Conservation (phyloP, 2,329 filamentous ascomycete species). For the Drechslerella coelobrocha region DNA sequence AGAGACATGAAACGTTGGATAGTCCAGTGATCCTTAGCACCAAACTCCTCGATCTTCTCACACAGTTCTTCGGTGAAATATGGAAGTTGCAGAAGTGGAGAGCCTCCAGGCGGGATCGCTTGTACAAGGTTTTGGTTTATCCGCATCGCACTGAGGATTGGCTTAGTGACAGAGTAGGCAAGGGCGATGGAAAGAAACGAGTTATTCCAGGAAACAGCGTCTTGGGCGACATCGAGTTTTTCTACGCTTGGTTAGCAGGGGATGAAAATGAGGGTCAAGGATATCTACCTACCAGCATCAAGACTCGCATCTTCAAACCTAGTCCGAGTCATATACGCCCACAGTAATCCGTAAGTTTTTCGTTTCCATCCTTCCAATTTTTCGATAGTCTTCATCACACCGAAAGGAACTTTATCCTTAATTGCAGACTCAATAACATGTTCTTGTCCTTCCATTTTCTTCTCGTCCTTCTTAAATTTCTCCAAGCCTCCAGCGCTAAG, state of each 20-base stretch:
- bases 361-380: constrained; percentile 75
- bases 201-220: constrained; percentile 82
- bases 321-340: constrained; percentile 91
- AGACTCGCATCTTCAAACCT: constrained; percentile 74
- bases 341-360: constrained; percentile 87
- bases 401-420: constrained; percentile 53
- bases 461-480: constrained; percentile 52
- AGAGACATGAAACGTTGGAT: constrained; percentile 90
- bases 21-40: constrained; percentile 73
- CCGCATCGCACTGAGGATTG: constrained; percentile 81
- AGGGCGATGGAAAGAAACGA: constrained; percentile 86
- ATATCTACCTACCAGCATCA: constrained; percentile 51
- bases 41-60: constrained; percentile 73
- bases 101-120: constrained; percentile 80
- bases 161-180: constrained; percentile 81
- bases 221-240: constrained; percentile 87
- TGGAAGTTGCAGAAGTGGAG: constrained; percentile 89
- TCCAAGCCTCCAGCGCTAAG: constrained; percentile 75
- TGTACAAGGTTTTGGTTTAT: constrained; percentile 88
- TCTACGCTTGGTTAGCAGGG: constrained; percentile 60
- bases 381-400: constrained; percentile 63
- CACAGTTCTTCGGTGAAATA: constrained; percentile 75
- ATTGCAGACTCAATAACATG: constrained; percentile 54
- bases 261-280: background rate
- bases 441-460: constrained; percentile 53